Conservation (phyloP, 441 rosid species). For the Theobroma grandiflorum region DNA sequence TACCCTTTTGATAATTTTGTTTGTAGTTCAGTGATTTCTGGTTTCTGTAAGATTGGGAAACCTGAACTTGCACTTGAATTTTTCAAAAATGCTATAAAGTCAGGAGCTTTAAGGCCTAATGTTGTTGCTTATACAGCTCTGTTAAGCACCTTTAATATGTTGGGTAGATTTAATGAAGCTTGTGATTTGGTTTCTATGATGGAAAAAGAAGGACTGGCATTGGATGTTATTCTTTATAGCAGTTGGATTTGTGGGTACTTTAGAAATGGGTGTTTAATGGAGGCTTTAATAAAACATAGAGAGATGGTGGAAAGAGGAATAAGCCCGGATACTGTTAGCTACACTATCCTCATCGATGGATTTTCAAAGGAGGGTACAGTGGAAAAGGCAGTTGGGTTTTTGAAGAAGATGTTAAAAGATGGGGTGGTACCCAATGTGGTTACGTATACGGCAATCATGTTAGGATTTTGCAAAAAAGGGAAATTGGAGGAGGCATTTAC, state of each 20-base stretch:
- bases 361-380: constrained; percentile 56
- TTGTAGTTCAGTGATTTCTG: constrained; percentile 69
- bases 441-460: constrained; percentile 60
- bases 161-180: constrained; percentile 66
- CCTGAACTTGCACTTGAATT: constrained; percentile 71
- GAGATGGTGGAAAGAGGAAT: constrained; percentile 62
- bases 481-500: constrained; percentile 64
- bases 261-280: constrained; percentile 49
- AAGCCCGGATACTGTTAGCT: constrained; percentile 54
- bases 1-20: constrained; percentile 76
- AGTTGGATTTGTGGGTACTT: constrained; percentile 70
- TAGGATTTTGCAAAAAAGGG: constrained; percentile 70
- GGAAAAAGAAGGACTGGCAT: constrained; percentile 58
- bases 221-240: constrained; percentile 71
- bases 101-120: constrained; percentile 67
- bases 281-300: constrained; percentile 55
- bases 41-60: constrained; percentile 71
- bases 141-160: constrained; percentile 61
- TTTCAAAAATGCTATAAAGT: constrained; percentile 51
- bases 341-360: constrained; percentile 64
- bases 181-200: constrained; percentile 50
- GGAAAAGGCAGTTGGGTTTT: constrained; percentile 58
- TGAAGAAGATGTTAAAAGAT: constrained; percentile 64
- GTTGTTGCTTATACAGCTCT: constrained; percentile 67
- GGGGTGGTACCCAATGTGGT: constrained; percentile 65